Conservation (phyloP, 345 rosid species). For the Theobroma cacao region DNA sequence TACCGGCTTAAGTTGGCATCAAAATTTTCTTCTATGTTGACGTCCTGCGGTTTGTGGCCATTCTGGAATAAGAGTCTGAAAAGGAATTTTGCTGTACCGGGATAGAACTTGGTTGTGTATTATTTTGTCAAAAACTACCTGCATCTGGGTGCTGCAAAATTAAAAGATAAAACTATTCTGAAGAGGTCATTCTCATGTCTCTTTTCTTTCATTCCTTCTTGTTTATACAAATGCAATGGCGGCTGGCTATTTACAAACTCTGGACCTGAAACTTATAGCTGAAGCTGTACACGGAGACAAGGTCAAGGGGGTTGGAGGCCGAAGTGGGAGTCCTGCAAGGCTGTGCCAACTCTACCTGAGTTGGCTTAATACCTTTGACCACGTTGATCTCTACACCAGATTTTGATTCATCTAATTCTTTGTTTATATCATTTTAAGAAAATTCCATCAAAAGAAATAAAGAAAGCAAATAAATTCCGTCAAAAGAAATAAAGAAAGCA, state of each 20-base stretch:
- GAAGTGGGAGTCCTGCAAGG: not conserved
- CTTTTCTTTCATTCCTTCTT: no score
- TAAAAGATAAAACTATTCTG: not conserved
- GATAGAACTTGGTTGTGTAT: not conserved
- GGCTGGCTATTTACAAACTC: not conserved
- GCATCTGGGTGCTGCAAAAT: not conserved
- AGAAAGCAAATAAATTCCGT: no score
- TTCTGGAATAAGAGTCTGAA: not conserved
- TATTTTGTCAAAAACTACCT: not conserved
- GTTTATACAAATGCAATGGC: not conserved
- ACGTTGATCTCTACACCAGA: not conserved
- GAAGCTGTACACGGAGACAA: not conserved
- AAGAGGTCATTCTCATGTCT: not conserved
- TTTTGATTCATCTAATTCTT: not conserved
- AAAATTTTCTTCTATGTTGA: not conserved
- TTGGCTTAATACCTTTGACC: conserved; percentile 3
- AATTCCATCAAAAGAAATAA: no score
- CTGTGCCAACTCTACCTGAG: not conserved
- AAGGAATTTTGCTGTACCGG: not conserved
- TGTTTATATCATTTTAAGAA: not conserved
- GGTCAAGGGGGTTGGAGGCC: not conserved
- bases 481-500: no score
- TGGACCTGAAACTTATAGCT: not conserved
- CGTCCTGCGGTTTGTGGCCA: not conserved
- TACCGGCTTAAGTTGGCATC: not conserved